Conservation (phyloP, 768 basidiomycete species). For the Pleurotus tuoliensis region DNA sequence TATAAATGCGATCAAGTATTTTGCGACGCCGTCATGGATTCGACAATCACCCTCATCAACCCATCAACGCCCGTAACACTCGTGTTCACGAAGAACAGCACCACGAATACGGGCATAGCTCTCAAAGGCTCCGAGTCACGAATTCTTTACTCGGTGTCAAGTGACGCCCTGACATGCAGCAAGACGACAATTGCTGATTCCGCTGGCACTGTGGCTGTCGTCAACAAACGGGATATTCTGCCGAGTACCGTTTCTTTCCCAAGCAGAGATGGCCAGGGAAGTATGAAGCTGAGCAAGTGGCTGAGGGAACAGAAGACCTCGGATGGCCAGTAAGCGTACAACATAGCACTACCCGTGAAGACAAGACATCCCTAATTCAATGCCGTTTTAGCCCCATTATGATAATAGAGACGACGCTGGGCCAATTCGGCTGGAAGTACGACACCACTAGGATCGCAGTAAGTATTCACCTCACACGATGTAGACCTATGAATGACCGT, state of each 20-base stretch:
- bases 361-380: not conserved
- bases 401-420: not conserved
- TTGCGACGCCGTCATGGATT: not conserved
- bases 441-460: not conserved
- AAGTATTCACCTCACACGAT: not conserved
- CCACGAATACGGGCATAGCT: not conserved
- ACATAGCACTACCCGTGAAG: no score
- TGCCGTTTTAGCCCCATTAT: not conserved
- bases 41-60: not conserved
- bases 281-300: not conserved
- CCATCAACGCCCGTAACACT: not conserved
- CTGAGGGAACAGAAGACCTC: not conserved
- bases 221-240: not conserved
- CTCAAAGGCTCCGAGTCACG: not conserved
- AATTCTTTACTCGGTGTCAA: not conserved
- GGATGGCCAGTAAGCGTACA: not conserved
- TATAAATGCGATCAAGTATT: no score
- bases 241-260: conserved; percentile 1
- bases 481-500: not conserved
- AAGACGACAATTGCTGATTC: conserved; percentile 2
- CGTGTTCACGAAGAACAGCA: not conserved
- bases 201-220: not conserved
- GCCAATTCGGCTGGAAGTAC: not conserved
- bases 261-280: not conserved
- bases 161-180: not conserved